Conservation (phyloP, 1,284 basidiomycete species). For the Cerioporus squamosus region DNA sequence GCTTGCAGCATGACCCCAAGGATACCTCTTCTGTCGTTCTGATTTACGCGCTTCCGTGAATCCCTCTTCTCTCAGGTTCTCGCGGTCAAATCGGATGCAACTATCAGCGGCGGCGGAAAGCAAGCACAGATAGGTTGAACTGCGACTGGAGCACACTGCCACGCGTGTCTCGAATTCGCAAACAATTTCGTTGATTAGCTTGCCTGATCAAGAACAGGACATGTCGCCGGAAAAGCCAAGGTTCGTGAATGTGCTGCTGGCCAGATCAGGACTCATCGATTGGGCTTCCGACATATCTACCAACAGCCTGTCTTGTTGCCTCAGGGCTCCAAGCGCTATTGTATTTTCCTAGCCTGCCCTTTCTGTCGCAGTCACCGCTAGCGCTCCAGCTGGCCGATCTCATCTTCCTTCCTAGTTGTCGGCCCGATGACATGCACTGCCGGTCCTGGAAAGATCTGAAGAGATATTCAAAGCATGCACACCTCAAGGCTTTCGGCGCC, state of each 20-base stretch:
- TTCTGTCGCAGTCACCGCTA: constrained; percentile 5
- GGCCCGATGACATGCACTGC: constrained; percentile 13
- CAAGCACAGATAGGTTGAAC: no score
- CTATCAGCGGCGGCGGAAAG: neutral
- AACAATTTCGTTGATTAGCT: no score
- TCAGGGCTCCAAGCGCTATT: constrained; percentile 8
- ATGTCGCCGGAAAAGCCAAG: neutral
- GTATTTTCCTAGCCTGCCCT: constrained; percentile 7
- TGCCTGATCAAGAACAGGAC: no score
- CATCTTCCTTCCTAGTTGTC: constrained; percentile 13
- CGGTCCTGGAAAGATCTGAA: constrained; percentile 3
- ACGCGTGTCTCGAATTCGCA: no score
- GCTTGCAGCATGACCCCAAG: neutral
- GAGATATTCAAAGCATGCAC: constrained; percentile 7
- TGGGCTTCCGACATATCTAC: neutral
- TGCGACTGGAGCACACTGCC: no score
- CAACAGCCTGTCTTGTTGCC: constrained; percentile 8
- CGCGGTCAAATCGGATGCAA: neutral
- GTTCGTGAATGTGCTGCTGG: neutral
- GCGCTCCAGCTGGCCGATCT: constrained; percentile 10
- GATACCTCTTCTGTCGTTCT: neutral
- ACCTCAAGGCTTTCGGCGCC: constrained; percentile 19
- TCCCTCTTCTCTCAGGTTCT: neutral
- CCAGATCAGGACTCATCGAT: constrained; percentile 5
- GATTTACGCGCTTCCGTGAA: constrained; percentile 5